Base-by-base conservation (phyloP, 108 stramenopile genomes). In the Stephanodiscus minutulus region DNA sequence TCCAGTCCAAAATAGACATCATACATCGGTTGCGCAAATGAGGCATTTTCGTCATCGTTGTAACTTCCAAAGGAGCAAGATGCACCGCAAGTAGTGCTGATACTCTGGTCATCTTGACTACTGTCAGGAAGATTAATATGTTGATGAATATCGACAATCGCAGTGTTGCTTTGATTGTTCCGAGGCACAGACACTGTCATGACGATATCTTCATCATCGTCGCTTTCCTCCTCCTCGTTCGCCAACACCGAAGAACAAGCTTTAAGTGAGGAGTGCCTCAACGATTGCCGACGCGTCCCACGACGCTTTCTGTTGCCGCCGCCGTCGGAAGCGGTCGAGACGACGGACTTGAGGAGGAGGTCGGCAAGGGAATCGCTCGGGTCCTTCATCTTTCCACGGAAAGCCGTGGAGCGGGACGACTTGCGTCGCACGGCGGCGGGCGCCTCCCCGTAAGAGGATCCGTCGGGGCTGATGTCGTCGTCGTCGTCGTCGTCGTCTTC, bases 41-140 rank as follows among this genome's bases (percentile, higher is more conserved):
- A 31, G 0, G 0, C 27, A 12, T 17, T 56, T 33, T 0, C 8
- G 17, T 31, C 21, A 50, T 35, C 24, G 21, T 50, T 31, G 46
- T 49, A 3, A 43, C 44, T 64, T 64, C n/a, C 64, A 64, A 64
- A 47, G 37, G 24, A 64, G 5, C 24, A 48, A 28, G 64, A 64
- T 29, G 18, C 64, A 17, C 64, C 64, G 24, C 22, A 0, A 29
- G 29, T 12, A 25, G 64, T 48, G 7, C 18, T 35, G 18, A 64
- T 33, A 33, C 64, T 64, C 8, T 18, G 29, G 9, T 41, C 22
- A 50, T 64, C 64, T 15, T 4, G 1, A 48, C 2, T 15, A 24
- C 31, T n/a, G 28, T 35, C 24, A 29, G 62, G 43, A 7, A 29
- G 15, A 29, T 41, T 5, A 20, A 22, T 1, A 18, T 58, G n/a